These are phyloP conservation scores for Daldinia caldariorum DNA, from an alignment of 495 filamentous ascomycete species.

Conservation along the genomic window DNA sequence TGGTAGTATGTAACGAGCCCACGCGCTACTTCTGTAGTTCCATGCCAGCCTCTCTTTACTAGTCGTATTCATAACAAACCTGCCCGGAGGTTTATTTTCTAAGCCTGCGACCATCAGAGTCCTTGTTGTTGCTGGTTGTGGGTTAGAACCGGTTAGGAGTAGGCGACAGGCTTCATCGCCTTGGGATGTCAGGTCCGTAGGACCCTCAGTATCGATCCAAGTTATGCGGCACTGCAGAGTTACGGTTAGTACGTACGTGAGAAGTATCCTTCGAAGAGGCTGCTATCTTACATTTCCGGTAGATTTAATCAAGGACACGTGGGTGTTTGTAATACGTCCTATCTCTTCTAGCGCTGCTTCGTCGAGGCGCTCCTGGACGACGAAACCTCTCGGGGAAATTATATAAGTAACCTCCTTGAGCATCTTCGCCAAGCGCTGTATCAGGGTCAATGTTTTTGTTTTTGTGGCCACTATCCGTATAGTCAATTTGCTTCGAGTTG, in stretches of 20 bases:
- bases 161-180: constrained; percentile 56
- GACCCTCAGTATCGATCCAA: constrained; percentile 51
- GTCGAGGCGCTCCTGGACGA: constrained; percentile 36
- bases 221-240: constrained; percentile 45
- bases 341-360: constrained; percentile 51
- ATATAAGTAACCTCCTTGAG: constrained; percentile 14
- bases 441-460: constrained; percentile 44
- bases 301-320: constrained; percentile 42
- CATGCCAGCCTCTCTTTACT: constrained; percentile 52
- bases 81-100: constrained; percentile 13
- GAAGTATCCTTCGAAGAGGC: background rate
- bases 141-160: constrained; percentile 50
- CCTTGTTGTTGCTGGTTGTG: constrained; percentile 36
- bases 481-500: constrained; percentile 33
- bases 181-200: constrained; percentile 37
- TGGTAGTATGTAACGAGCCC: constrained; percentile 50
- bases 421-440: constrained; percentile 46
- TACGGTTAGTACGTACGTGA: constrained; percentile 25
- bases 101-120: constrained; percentile 24
- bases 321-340: constrained; percentile 55
- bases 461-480: constrained; percentile 52
- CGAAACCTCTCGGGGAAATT: constrained; percentile 21
- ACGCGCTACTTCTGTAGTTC: constrained; percentile 54
- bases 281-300: constrained; percentile 38
- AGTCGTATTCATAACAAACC: constrained; percentile 43